Conservation (phyloP, 2,329 filamentous ascomycete genomes). For the Chaetomium globosum region DNA sequence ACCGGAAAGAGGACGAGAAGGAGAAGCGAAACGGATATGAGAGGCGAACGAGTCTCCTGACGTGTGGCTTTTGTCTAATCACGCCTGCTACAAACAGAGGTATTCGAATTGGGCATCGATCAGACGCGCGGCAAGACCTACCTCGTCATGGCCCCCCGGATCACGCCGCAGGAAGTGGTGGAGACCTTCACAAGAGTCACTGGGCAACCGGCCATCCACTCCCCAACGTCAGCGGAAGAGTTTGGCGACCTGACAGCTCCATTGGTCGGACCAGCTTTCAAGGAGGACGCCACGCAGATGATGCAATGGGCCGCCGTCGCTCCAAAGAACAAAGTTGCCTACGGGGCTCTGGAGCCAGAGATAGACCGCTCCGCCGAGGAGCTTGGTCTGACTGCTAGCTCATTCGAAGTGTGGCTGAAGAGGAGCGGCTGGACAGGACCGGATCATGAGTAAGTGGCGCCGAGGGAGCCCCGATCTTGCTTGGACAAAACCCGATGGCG, state of each 20-base stretch:
- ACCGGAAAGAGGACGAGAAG: too few relatives aligned
- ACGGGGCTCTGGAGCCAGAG: neutral
- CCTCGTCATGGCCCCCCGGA: neutral
- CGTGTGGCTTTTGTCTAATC: neutral
- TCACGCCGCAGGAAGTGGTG: conserved; percentile 1
- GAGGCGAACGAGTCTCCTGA: neutral
- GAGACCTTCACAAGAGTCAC: conserved; percentile 12
- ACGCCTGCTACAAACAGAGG: neutral
- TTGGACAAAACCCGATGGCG: neutral
- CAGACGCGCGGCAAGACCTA: neutral
- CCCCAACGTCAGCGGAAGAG: neutral
- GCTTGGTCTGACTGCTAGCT: neutral
- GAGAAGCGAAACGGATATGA: neutral
- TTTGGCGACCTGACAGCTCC: neutral
- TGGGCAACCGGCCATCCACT: conserved; percentile 6
- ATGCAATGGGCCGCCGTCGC: conserved; percentile 5
- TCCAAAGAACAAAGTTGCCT: conserved; percentile 7
- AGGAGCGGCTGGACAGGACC: conserved; percentile 4
- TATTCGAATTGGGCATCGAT: conserved; percentile 8
- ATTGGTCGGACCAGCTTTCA: conserved; percentile 5
- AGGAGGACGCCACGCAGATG: conserved; percentile 9
- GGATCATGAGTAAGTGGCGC: conserved; percentile 2
- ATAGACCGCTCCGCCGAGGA: conserved; percentile 3
- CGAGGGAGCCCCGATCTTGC: neutral
- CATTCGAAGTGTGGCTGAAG: conserved; percentile 6